Conservation (phyloP, 2,329 filamentous ascomycete genomes). For the Akanthomyces lecanii region DNA sequence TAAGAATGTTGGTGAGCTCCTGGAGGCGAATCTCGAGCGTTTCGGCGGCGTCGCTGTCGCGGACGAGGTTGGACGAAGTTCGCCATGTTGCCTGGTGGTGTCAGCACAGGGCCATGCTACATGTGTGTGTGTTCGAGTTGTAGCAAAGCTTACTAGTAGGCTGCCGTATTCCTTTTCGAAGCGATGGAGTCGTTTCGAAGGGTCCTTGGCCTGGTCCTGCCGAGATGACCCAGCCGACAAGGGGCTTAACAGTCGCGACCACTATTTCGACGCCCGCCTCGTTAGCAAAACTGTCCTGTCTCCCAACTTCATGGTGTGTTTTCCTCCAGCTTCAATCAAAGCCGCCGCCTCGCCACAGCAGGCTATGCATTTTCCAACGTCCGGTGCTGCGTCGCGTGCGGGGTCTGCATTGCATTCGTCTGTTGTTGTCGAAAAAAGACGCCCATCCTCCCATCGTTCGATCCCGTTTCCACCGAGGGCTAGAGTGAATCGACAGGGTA, state of each 20-base stretch:
- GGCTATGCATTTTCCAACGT: neutral
- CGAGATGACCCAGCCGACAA: conserved; percentile 52
- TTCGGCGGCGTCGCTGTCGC: conserved; percentile 59
- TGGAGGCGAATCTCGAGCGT: conserved; percentile 59
- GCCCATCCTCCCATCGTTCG: neutral
- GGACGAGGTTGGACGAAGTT: conserved; percentile 55
- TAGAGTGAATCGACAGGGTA: neutral
- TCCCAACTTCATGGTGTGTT: neutral
- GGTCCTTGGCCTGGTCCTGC: conserved; percentile 59
- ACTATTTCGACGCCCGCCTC: conserved; percentile 38
- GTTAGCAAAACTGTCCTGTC: conserved; percentile 8
- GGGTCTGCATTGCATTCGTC: neutral
- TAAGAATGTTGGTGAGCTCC: conserved; percentile 67
- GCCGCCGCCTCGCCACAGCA: neutral
- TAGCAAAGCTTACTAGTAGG: conserved; percentile 45
- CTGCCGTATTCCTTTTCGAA: conserved; percentile 64
- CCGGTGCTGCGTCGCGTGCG: neutral
- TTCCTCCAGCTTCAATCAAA: neutral
- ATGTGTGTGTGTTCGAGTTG: neutral
- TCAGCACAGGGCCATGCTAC: neutral
- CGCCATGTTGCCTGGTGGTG: conserved; percentile 51
- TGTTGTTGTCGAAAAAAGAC: too few relatives aligned
- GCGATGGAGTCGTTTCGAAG: conserved; percentile 58
- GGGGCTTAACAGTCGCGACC: conserved; percentile 64
- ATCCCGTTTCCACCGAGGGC: neutral